Evolutionary conservation across 169 alveolate genomes (phyloP), one percentile per base, ranked within the genome.

Genomic region (Perkinsus chesapeaki): DNA sequence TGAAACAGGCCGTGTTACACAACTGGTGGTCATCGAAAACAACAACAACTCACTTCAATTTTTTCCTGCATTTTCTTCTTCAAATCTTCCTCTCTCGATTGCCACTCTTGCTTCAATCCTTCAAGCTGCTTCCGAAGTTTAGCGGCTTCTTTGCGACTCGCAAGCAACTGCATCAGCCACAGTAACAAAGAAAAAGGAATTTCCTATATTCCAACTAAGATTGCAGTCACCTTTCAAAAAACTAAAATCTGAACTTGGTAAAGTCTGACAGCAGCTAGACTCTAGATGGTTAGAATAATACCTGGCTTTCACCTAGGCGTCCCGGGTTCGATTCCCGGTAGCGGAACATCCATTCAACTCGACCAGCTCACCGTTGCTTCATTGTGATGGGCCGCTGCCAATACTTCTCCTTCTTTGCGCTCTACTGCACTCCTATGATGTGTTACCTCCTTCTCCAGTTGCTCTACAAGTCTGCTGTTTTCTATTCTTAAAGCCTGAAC

Each of bases 261-360:
- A 60, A 0, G 37, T 60, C 82, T 34, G 82, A 60, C n/a, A n/a
- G n/a, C n/a, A n/a, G n/a, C n/a, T 60, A 60, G 12, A 60, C 7
- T 60, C 82, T 60, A 60, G 82, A 27, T 60, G 82, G 82, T 60
- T 60, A 60, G 31, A 34, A 60, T n/a, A n/a, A 98, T 98, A 97
- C 97, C 96, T 97, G 99, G 99, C 99, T 97, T 98, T 98, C 99
- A 98, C 99, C 99, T 99, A 98, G 97, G 97, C 98, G 99, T 97
- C 99, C 99, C 99, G 99, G 99, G 99, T 98, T 98, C 99, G 99
- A 98, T 98, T 98, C 99, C 99, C 99, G 99, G 99, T 97, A 98
- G 97, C 98, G 99, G 99, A 98, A 97, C 82, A 60, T 60, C 12
- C 82, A 20, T 60, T 60, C 23, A 60, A 20, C 31, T 27, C 27